Conservation (phyloP, 306 rosid genomes). For the Castanea mollissima region DNA sequence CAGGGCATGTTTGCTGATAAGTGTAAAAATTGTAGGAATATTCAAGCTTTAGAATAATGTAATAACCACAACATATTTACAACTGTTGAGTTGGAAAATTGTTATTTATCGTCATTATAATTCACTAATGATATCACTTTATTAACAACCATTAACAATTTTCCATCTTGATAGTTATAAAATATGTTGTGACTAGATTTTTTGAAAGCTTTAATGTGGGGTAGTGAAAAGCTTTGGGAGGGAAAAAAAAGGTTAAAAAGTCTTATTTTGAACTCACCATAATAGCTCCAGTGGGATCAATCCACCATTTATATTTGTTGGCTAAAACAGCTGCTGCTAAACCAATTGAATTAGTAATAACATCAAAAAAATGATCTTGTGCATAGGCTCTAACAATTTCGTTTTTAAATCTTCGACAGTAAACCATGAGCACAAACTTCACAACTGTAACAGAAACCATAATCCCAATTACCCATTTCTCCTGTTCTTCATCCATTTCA, state of each 20-base stretch:
- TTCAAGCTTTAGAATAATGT: no score
- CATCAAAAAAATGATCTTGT: slow-evolving; percentile 77
- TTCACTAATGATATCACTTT: no score
- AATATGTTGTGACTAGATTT: no score
- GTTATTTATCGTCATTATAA: no score
- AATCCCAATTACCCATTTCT: slow-evolving; percentile 66
- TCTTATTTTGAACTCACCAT: slow-evolving; percentile 48
- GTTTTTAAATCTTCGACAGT: slow-evolving; percentile 65
- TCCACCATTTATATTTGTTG: slow-evolving; percentile 59
- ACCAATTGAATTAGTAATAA: slow-evolving; percentile 77
- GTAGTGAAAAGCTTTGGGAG: not conserved
- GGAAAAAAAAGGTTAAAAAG: not conserved
- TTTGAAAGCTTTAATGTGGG: not conserved
- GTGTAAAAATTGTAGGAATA: no score
- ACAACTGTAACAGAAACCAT: slow-evolving; percentile 68
- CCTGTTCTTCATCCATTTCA: slow-evolving; percentile 25
- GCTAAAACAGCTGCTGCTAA: slow-evolving; percentile 79
- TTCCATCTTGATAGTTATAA: no score
- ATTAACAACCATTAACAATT: no score
- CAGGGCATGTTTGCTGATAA: no score
- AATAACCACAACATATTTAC: no score
- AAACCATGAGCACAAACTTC: slow-evolving; percentile 73
- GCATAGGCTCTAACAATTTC: slow-evolving; percentile 76
- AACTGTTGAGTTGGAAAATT: no score
- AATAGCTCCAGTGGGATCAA: slow-evolving; percentile 82